Percentiles rank a stretch among this genome's conserved stretches.
Evolutionary conservation across 1,139 yeast genomes (phyloP).

Genomic region (Zygosaccharomyces sapae): DNA sequence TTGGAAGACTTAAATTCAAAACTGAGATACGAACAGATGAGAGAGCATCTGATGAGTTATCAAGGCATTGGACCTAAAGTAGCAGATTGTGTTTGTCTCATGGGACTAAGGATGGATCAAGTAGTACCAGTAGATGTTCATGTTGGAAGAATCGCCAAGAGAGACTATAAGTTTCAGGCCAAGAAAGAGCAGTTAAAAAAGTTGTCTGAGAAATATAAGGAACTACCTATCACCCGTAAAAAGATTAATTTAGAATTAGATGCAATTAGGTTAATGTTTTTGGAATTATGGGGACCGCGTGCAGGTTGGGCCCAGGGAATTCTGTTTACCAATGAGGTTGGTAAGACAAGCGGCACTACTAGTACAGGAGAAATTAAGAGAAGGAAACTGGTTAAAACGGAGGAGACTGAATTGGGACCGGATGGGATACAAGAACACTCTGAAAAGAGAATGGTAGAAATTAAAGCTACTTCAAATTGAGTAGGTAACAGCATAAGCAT

Average conservation of each 20-base stretch:
- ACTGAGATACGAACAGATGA: constrained; percentile 44
- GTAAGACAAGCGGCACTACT: constrained; percentile 45
- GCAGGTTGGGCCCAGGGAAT: constrained; percentile 99
- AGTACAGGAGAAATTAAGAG: constrained; percentile 25
- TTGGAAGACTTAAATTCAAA: constrained; percentile 16
- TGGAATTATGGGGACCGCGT: constrained; percentile 74
- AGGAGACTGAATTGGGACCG: not conserved
- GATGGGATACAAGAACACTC: not conserved
- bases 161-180: constrained; percentile 67
- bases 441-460: not conserved
- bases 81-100: constrained; percentile 89
- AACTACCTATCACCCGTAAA: constrained; percentile 39
- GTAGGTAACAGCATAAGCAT: not conserved
- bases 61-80: constrained; percentile 97
- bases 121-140: constrained; percentile 96
- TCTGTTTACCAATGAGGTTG: constrained; percentile 81
- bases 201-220: constrained; percentile 31
- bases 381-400: constrained; percentile 17
- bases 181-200: constrained; percentile 34
- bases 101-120: constrained; percentile 86
- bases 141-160: constrained; percentile 83
- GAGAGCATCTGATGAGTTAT: constrained; percentile 59
- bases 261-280: constrained; percentile 55
- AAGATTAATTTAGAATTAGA: constrained; percentile 53
- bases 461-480: constrained; percentile 7